phyloP scores from a whole-genome alignment of 345 rosid species.

The Heritiera fomes region DNA sequence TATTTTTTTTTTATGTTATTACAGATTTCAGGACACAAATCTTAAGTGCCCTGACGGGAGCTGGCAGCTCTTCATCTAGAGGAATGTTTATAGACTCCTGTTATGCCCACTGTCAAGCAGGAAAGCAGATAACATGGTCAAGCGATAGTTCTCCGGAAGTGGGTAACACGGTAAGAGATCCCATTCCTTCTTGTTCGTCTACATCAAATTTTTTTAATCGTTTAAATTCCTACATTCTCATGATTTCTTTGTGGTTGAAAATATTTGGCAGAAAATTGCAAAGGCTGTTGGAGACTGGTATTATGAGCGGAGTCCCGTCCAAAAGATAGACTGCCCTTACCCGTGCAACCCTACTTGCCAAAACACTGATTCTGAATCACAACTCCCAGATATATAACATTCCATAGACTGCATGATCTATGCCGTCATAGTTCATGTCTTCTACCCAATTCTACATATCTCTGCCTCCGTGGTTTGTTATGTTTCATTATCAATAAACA shows the following conservation, averaged over 20 bases:
- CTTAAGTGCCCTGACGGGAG: slow-evolving; percentile 48
- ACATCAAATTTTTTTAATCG: not conserved
- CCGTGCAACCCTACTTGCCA: slow-evolving; percentile 88
- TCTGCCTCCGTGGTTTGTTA: too few relatives aligned
- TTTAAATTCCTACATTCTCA: not conserved
- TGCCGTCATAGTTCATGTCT: not conserved
- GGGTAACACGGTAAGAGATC: slow-evolving; percentile 43
- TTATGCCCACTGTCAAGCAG: slow-evolving; percentile 82
- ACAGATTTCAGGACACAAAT: slow-evolving; percentile 65
- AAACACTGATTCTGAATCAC: slow-evolving; percentile 29
- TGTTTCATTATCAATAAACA: too few relatives aligned
- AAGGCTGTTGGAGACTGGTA: slow-evolving; percentile 88
- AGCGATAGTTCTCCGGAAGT: slow-evolving; percentile 59
- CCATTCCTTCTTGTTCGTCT: not conserved
- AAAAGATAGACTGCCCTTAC: slow-evolving; percentile 76
- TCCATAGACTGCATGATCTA: not conserved
- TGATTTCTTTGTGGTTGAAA: not conserved
- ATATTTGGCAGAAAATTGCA: slow-evolving; percentile 57
- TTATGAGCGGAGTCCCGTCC: slow-evolving; percentile 57
- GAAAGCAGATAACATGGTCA: slow-evolving; percentile 67
- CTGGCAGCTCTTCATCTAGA: slow-evolving; percentile 47
- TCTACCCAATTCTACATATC: too few relatives aligned
- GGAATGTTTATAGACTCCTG: slow-evolving; percentile 85
- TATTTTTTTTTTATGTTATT: not conserved
- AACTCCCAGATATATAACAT: not conserved